These are phyloP conservation scores for Pichia sporocuriosa DNA, from an alignment of 805 yeast species.

Conservation along the genomic window DNA sequence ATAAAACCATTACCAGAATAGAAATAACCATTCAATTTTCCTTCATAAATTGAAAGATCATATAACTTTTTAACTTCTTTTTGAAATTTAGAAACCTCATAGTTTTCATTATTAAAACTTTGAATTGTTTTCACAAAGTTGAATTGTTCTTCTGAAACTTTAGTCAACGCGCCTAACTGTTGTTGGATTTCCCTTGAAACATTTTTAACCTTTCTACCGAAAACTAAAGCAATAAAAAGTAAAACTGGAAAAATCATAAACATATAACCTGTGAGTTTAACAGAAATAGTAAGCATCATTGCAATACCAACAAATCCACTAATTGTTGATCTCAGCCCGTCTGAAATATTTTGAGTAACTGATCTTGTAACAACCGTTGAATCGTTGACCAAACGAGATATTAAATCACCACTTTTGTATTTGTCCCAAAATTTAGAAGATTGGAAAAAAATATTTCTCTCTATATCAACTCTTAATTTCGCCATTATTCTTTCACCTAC, in stretches of 20 bases:
- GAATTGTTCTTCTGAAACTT: constrained; percentile 87
- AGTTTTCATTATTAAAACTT: constrained; percentile 77
- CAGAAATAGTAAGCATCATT: constrained; percentile 86
- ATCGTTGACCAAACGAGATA: constrained; percentile 81
- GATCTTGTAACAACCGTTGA: constrained; percentile 83
- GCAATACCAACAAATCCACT: constrained; percentile 81
- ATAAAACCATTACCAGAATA: constrained; percentile 75
- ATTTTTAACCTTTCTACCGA: constrained; percentile 71
- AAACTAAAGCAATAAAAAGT: constrained; percentile 68
- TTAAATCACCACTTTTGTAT: constrained; percentile 86
- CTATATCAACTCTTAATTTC: constrained; percentile 67
- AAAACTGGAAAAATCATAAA: constrained; percentile 77
- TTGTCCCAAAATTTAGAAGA: constrained; percentile 87
- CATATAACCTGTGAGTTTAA: constrained; percentile 79
- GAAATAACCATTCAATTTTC: constrained; percentile 66
- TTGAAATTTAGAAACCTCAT: constrained; percentile 71
- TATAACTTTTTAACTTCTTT: constrained; percentile 59
- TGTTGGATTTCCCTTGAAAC: constrained; percentile 75
- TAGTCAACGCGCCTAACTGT: constrained; percentile 78
- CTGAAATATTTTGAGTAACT: constrained; percentile 82
- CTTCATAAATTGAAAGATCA: constrained; percentile 71
- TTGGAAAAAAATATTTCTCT: constrained; percentile 71
- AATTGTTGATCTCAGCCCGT: constrained; percentile 80
- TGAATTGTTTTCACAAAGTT: constrained; percentile 83
- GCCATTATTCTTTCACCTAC: constrained; percentile 89